Evolutionary conservation across 179 eudicot species (phyloP), one percentile per base, ranked within the genome.

Genomic region (Gypsophila paniculata): DNA sequence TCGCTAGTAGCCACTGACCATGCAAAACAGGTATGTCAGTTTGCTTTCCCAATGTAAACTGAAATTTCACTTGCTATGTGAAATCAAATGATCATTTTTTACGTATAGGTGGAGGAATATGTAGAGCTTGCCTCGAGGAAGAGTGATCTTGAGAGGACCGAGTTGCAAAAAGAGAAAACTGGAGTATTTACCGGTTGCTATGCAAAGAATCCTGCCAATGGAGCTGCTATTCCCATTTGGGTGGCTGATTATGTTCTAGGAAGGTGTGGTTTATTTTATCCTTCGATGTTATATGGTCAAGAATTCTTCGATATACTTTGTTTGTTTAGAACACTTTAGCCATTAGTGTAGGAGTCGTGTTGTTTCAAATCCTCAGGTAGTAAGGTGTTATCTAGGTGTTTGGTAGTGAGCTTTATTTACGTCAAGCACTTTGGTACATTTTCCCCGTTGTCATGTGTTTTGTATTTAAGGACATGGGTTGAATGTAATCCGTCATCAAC

Each of bases 91-190:
- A 15, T 62, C n/a, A 0, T 42, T 42, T 70, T 34, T 79, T 26
- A 46, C 78, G 46, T 59, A 66, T 82, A 94, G 99, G 97, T 88
- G 61, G 89, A 90, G 80, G 97, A 92, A 65, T 94, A 94, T 86
- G 85, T 76, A 75, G 99, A 91, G 75, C 75, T 85, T 65, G 91
- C 97, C 70, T 85, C 88, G 54, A 86, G 91, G 74, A 92, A 91
- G 79, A 94, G 97, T 85, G 99, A 94, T 60, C 90, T 94, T 65
- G 96, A 94, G 84, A 87, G 99, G 82, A 91, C 97, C 62, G 99
- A 94, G 82, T 97, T 94, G 71, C 97, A 94, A 72, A 94, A 90
- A 78, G 99, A 91, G 67, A 94, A 94, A 85, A 85, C 89, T 58
- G 99, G 99, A 61, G 96, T 94, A 55, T 91, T 94, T 76, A 92